Evolutionary conservation across 805 yeast genomes (phyloP), one percentile per base, ranked within the genome.

Genomic region (Torulaspora maleeae): DNA sequence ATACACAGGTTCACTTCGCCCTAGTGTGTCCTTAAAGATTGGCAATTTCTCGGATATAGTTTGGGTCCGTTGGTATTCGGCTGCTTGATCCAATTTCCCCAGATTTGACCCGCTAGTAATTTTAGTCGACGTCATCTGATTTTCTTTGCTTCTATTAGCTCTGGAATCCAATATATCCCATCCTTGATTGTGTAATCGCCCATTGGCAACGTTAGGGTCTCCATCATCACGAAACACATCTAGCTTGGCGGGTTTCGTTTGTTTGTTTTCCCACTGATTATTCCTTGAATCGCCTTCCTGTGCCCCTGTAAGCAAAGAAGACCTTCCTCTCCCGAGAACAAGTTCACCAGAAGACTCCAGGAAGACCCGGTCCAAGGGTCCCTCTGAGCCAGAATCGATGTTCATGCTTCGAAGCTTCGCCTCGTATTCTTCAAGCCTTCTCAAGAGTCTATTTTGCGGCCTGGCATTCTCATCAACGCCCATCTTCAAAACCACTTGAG

Each of bases 81-180:
- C 32, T n/a, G 65, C 60, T 54, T 80, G 83, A 17, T 65, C 59
- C n/a, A 82, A 41, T 2, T 66, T 69, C 54, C 84, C 83, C 0
- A 91, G 89, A 11, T 54, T 55, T 3, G 50, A 30, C 1, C 56
- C 55, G 9, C 54, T 32, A 27, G 67, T 69, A 85, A 91, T 81
- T 0, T 82, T 75, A 7, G 67, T 69, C 0, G 88, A 72, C 1
- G 69, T 66, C 16, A 76, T 34, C 5, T 61, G 65, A 58, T 87
- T 87, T 59, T 87, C 95, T 60, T 86, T 86, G 37, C 72, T 70
- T 42, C 86, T 62, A 12, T 68, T 61, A 8, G 67, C 68, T 1
- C 77, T 62, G 0, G 80, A 54, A 5, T 80, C 86, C 19, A 80
- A 59, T 27, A 68, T 64, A 37, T 72, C 74, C 76, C 81, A 69